These are phyloP conservation scores for Arabis alpina DNA, from an alignment of 345 rosid species.

Conservation along the genomic window DNA sequence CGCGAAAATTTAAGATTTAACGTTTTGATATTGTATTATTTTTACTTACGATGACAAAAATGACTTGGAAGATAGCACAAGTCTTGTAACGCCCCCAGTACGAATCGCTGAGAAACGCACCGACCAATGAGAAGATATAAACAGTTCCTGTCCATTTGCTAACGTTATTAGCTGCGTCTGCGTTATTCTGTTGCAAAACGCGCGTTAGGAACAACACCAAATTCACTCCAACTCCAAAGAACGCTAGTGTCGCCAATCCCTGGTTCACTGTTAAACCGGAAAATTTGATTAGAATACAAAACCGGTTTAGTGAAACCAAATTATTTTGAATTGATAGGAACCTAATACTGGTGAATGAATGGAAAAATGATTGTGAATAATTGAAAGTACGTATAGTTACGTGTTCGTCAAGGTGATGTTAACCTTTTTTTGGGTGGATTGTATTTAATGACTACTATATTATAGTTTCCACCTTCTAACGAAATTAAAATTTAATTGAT, in stretches of 20 bases:
- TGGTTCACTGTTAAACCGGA: constrained; percentile 76
- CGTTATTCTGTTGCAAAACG: constrained; percentile 88
- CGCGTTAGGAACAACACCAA: constrained; percentile 94
- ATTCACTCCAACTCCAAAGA: constrained; percentile 98
- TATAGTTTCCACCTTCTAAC: constrained; percentile 38
- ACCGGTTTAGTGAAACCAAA: constrained; percentile 20
- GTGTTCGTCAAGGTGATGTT: constrained; percentile 43
- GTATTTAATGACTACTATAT: constrained; percentile 37
- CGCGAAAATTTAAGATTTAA: not conserved
- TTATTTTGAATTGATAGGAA: constrained; percentile 29
- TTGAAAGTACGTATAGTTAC: constrained; percentile 34
- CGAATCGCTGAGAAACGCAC: constrained; percentile 96
- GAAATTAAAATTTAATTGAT: not conserved
- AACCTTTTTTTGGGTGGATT: constrained; percentile 39
- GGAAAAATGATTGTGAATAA: constrained; percentile 38
- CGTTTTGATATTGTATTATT: not conserved
- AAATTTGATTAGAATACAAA: not conserved
- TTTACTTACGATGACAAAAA: constrained; percentile 84
- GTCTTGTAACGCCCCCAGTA: constrained; percentile 99
- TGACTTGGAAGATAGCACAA: constrained; percentile 91
- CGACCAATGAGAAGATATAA: constrained; percentile 95
- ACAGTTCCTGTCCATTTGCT: constrained; percentile 99
- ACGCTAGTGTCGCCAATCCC: constrained; percentile 94
- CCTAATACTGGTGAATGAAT: constrained; percentile 37
- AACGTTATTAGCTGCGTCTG: constrained; percentile 94